Evolutionary conservation across 306 rosid species (phyloP).

Genomic region (Geum urbanum): DNA sequence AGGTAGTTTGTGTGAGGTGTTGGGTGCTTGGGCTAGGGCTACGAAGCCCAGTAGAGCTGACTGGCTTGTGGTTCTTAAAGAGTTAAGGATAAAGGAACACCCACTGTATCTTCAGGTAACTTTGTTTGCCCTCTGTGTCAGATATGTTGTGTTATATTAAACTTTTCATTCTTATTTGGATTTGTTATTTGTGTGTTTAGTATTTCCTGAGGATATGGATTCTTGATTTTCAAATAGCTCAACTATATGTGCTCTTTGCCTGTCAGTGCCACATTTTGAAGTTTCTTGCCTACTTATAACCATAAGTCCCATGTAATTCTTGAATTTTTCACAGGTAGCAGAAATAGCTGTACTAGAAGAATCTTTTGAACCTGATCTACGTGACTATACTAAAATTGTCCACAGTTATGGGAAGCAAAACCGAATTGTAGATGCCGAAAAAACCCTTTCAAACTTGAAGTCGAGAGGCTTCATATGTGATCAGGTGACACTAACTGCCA

Average conservation of each 20-base stretch:
- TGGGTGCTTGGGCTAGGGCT: slow-evolving; percentile 62
- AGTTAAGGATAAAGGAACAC: slow-evolving; percentile 50
- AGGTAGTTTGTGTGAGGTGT: slow-evolving; percentile 46
- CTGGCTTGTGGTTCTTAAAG: slow-evolving; percentile 79
- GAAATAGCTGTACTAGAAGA: slow-evolving; percentile 62
- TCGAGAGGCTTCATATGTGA: slow-evolving; percentile 62
- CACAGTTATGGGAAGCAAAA: slow-evolving; percentile 62
- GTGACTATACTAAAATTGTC: slow-evolving; percentile 80
- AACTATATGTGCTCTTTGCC: neutral
- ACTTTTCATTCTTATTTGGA: slow-evolving; percentile 5
- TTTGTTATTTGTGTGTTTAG: slow-evolving; percentile 8
- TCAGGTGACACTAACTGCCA: slow-evolving; percentile 71
- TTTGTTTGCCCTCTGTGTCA: neutral
- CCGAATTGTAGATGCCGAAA: slow-evolving; percentile 62
- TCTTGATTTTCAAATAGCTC: neutral
- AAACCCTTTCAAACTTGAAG: slow-evolving; percentile 52
- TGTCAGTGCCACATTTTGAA: neutral
- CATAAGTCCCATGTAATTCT: slow-evolving; percentile 3
- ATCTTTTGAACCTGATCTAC: slow-evolving; percentile 61
- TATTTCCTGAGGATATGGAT: neutral
- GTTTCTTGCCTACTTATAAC: neutral
- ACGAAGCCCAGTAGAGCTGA: slow-evolving; percentile 85
- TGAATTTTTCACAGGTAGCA: slow-evolving; percentile 59
- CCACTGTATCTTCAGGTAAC: slow-evolving; percentile 69
- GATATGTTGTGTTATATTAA: neutral